A percentile compares a stretch with the other conserved stretches of the same genome.
Evolutionary conservation across 345 rosid genomes (phyloP).

Genomic region (Linum trigynum): DNA sequence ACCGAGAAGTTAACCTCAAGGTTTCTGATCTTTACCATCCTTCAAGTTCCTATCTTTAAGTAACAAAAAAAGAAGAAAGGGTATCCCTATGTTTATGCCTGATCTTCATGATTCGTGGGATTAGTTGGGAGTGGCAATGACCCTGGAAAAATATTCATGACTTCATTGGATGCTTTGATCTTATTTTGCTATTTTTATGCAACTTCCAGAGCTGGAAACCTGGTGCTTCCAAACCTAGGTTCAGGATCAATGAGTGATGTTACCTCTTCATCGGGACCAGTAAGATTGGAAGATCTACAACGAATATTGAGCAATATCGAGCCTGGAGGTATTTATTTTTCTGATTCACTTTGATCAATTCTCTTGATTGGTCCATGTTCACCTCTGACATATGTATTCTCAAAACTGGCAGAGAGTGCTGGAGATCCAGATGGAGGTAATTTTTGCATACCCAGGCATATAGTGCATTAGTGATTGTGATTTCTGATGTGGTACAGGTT

Average conservation of each 20-base stretch:
- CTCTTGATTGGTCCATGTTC: not conserved
- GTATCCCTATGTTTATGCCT: too few species aligned
- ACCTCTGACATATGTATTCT: constrained; percentile 21
- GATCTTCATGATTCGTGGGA: too few species aligned
- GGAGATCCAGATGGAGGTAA: constrained; percentile 79
- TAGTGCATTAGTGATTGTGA: not conserved
- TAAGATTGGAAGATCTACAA: constrained; percentile 77
- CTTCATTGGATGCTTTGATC: not conserved
- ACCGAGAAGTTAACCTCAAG: too few species aligned
- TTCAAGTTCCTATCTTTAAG: too few species aligned
- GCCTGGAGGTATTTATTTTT: constrained; percentile 42
- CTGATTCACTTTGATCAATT: not conserved
- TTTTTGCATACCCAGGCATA: not conserved
- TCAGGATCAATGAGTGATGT: constrained; percentile 62
- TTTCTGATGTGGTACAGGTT: not conserved
- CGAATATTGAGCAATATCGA: constrained; percentile 80
- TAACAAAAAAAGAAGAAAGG: too few species aligned
- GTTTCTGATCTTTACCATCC: too few species aligned
- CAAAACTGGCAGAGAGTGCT: constrained; percentile 36
- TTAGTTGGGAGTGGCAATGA: not conserved
- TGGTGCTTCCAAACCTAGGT: constrained; percentile 48
- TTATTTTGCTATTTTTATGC: constrained; percentile 3
- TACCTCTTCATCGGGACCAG: constrained; percentile 77
- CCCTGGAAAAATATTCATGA: not conserved
- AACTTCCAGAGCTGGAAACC: constrained; percentile 65